Base-by-base conservation (phyloP, 129 eudicot genomes). In the Flaveria linearis region DNA sequence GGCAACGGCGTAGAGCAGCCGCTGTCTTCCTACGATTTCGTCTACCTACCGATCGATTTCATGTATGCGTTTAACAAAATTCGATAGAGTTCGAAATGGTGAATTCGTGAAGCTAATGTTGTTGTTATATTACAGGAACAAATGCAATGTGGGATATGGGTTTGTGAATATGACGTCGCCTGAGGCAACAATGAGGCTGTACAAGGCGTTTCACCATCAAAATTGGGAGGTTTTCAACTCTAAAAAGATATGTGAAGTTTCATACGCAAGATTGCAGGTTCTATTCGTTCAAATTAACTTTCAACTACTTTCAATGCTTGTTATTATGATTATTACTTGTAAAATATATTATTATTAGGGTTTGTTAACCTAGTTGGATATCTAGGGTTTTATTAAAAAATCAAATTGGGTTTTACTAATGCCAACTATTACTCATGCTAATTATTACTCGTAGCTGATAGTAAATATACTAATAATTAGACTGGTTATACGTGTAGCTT, bases 201-300 rank as follows among this genome's bases (percentile, higher is more conserved):
- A 93, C 86, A 93, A 88, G 71, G 88, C 98, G 14, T 93, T 93
- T 72, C 98, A 93, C 79, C 91, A 78, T 70, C 97, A 89, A 61
- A 89, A 83, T 45, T 93, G 98, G 98, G 98, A 93, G 83, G 98
- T 91, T 76, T 93, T 93, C 83, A 93, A 93, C 86, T 93, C 98
- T 22, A 87, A 91, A 46, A 93, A 93, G 76, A 93, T 93, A 15
- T 93, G 98, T 8, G 85, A 93, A 77, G 98, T 93, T 75, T 90
- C 98, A 17, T 93, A 93, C 56, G 98, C 98, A n/a, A 81, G 98
- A 58, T 81, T 93, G 67, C 98, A 93, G 96, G 98, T 90, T 66
- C 7, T 2, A 3, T 36, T 47, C 46, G 39, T n/a, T 14, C 25
- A 5, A 5, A 15, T 20, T 8, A 23, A 56, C 8, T 60, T 58